Percentiles rank a stretch among this genome's conserved stretches.
Evolutionary conservation across 2,329 filamentous ascomycete species (phyloP).

Genomic region (Fusarium tanahbumbuense): DNA sequence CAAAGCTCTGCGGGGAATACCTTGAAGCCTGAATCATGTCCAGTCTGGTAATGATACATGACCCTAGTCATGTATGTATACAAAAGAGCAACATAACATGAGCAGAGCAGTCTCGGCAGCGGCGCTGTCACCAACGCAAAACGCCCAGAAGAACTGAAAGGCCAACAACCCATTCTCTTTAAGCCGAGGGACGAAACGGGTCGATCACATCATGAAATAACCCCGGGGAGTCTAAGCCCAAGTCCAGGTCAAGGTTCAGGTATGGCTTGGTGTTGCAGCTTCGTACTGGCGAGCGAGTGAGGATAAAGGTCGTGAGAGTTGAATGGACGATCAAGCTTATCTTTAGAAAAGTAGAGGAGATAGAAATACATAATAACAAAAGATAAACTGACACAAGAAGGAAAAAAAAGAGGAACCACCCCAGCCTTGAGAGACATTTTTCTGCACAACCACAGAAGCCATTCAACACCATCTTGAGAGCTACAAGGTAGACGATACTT

Average conservation of each 20-base stretch:
- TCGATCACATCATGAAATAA: conserved; percentile 30
- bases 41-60: conserved; percentile 9
- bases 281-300: conserved; percentile 31
- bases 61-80: conserved; percentile 16
- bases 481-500: conserved; percentile 25
- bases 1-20: not conserved
- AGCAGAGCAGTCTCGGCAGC: conserved; percentile 32
- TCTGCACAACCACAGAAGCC: conserved; percentile 29
- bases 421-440: conserved; percentile 34
- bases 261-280: conserved; percentile 8
- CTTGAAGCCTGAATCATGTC: conserved; percentile 18
- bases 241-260: conserved; percentile 8
- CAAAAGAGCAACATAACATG: conserved; percentile 8
- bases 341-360: conserved; percentile 48
- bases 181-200: conserved; percentile 22
- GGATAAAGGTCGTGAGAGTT: conserved; percentile 26
- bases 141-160: conserved; percentile 21
- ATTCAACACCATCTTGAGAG: conserved; percentile 31
- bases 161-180: conserved; percentile 23
- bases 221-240: conserved; percentile 3
- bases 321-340: conserved; percentile 47
- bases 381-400: conserved; percentile 38
- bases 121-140: conserved; percentile 19
- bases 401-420: conserved; percentile 38
- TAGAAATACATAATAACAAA: conserved; percentile 56